phyloP scores from a whole-genome alignment of 108 stramenopile genomes.

The Skeletonema tropicum region DNA sequence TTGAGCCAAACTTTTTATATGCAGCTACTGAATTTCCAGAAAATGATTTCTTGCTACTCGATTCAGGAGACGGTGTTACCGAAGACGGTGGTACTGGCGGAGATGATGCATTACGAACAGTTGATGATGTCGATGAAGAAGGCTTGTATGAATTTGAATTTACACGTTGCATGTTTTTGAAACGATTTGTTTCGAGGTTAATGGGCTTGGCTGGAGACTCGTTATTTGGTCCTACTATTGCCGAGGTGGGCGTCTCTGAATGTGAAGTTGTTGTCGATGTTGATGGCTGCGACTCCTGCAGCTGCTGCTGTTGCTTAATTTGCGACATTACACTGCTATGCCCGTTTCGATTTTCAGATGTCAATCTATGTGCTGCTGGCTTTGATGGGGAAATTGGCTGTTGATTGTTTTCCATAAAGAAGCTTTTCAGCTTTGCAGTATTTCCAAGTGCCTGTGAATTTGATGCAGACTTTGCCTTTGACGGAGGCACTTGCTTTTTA shows the following conservation, averaged over 20 bases:
- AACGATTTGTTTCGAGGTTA: neutral
- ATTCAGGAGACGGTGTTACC: neutral
- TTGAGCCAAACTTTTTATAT: neutral
- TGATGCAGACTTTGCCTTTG: neutral
- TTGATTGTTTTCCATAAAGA: neutral
- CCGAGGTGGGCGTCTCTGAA: neutral
- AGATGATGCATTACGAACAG: neutral
- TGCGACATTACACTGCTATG: neutral
- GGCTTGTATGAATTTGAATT: neutral
- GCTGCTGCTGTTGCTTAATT: neutral
- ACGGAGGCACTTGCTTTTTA: neutral
- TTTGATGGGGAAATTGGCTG: neutral
- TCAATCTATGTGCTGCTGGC: neutral
- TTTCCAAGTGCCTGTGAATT: neutral
- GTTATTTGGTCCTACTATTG: constrained; percentile 1
- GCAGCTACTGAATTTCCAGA: neutral
- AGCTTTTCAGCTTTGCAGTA: neutral
- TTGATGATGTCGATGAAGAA: neutral
- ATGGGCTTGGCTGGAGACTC: neutral
- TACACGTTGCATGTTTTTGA: neutral
- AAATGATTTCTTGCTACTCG: neutral
- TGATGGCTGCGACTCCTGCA: neutral
- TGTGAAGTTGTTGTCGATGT: neutral
- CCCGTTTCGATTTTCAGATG: neutral
- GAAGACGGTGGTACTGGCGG: neutral